Conservation (phyloP, 139 green algal species). For the Ostreobium quekettii region DNA sequence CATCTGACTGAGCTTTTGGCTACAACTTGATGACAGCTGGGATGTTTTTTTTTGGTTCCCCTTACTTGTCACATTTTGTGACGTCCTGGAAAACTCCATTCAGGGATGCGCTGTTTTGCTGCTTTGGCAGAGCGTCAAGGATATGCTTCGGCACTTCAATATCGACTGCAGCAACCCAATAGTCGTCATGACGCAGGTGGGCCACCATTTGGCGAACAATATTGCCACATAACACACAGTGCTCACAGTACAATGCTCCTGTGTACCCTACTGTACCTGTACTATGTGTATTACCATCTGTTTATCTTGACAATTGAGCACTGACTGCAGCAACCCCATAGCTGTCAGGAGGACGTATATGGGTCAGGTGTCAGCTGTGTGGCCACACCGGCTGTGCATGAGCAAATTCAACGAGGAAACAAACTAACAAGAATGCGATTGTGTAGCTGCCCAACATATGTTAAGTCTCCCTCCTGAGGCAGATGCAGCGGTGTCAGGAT, state of each 20-base stretch:
- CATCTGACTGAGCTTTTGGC: too few relatives aligned
- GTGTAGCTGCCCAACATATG: too few relatives aligned
- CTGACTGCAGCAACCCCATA: background rate
- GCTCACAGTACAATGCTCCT: too few relatives aligned
- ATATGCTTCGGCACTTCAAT: conserved; percentile 30
- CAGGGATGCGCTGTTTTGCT: background rate
- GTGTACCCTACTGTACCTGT: background rate
- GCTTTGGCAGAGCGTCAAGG: conserved; percentile 13
- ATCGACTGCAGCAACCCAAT: conserved; percentile 32
- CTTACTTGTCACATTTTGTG: background rate
- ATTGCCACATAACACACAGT: background rate
- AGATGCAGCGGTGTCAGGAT: too few relatives aligned
- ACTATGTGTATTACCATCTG: background rate
- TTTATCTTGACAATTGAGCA: background rate
- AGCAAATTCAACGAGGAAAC: too few relatives aligned
- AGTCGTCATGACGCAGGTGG: conserved; percentile 36
- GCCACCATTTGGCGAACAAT: background rate
- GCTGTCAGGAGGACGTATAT: background rate
- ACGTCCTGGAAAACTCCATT: background rate
- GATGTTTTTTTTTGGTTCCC: background rate
- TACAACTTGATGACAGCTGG: background rate
- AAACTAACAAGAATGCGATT: too few relatives aligned
- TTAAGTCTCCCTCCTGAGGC: too few relatives aligned
- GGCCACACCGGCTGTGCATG: too few relatives aligned
- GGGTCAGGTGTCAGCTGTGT: too few relatives aligned